phyloP scores from a whole-genome alignment of 345 rosid genomes.

The Raphanus raphanistrum region DNA sequence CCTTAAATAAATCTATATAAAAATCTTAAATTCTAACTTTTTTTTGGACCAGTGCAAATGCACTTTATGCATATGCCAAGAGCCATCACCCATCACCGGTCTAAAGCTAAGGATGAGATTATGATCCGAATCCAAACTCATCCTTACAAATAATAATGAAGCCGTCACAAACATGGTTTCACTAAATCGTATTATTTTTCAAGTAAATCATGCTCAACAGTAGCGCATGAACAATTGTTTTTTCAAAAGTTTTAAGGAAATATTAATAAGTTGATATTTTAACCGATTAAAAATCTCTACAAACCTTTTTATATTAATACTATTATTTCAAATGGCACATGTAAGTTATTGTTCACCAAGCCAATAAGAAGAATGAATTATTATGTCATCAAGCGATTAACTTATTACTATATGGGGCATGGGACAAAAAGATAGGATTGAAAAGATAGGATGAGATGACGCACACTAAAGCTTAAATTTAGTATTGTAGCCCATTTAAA shows the following conservation, averaged over 20 bases:
- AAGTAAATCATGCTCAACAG: neutral
- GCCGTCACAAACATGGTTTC: neutral
- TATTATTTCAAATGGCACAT: neutral
- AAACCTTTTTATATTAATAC: too few relatives aligned
- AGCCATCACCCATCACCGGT: too few relatives aligned
- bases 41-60: too few relatives aligned
- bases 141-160: neutral
- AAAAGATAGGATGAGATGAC: constrained; percentile 22
- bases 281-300: neutral
- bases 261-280: neutral
- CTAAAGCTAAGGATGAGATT: neutral
- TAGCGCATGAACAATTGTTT: neutral
- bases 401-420: constrained; percentile 17
- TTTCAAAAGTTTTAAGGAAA: neutral
- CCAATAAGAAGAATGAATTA: neutral
- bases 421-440: constrained; percentile 8
- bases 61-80: too few relatives aligned
- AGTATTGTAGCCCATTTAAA: neutral
- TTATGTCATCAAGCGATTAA: constrained; percentile 1
- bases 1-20: too few relatives aligned
- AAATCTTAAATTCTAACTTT: too few relatives aligned
- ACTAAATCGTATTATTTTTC: neutral
- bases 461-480: constrained; percentile 4
- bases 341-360: neutral
- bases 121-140: neutral